These are phyloP conservation scores for Vanderwaltozyma tropicalis DNA, from an alignment of 805 yeast genomes.

Conservation along the genomic window DNA sequence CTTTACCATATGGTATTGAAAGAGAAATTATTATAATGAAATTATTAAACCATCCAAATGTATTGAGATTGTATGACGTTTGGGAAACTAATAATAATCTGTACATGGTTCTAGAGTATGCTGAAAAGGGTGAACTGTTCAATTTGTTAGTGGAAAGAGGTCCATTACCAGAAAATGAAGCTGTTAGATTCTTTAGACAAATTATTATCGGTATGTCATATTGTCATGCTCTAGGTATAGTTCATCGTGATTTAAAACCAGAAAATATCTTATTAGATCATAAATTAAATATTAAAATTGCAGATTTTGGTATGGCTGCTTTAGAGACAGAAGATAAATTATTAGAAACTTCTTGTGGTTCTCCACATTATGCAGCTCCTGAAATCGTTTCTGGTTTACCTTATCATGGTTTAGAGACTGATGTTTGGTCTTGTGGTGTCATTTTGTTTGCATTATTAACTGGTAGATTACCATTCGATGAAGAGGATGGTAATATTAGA, in stretches of 20 bases:
- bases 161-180: slow-evolving; percentile 79
- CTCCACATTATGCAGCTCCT: slow-evolving; percentile 98
- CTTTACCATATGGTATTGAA: slow-evolving; percentile 75
- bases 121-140: slow-evolving; percentile 94
- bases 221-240: slow-evolving; percentile 77
- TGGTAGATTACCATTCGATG: slow-evolving; percentile 91
- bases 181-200: slow-evolving; percentile 80
- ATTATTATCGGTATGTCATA: slow-evolving; percentile 74
- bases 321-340: slow-evolving; percentile 71
- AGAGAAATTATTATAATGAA: slow-evolving; percentile 82
- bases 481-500: slow-evolving; percentile 77
- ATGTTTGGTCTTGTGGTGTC: slow-evolving; percentile 97
- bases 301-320: slow-evolving; percentile 99
- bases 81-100: slow-evolving; percentile 80
- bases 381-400: slow-evolving; percentile 92
- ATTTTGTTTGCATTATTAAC: slow-evolving; percentile 87
- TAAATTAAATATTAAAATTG: slow-evolving; percentile 82
- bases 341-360: slow-evolving; percentile 92
- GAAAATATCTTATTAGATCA: slow-evolving; percentile 73
- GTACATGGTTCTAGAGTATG: slow-evolving; percentile 85
- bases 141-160: slow-evolving; percentile 86
- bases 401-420: slow-evolving; percentile 94
- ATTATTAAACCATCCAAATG: slow-evolving; percentile 65
- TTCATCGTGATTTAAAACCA: slow-evolving; percentile 81
- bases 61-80: slow-evolving; percentile 69